A percentile compares a stretch with the other conserved stretches of the same genome.
Evolutionary conservation across 192 early-diverging fungal species (phyloP).

Genomic region (Glomus cerebriforme): DNA sequence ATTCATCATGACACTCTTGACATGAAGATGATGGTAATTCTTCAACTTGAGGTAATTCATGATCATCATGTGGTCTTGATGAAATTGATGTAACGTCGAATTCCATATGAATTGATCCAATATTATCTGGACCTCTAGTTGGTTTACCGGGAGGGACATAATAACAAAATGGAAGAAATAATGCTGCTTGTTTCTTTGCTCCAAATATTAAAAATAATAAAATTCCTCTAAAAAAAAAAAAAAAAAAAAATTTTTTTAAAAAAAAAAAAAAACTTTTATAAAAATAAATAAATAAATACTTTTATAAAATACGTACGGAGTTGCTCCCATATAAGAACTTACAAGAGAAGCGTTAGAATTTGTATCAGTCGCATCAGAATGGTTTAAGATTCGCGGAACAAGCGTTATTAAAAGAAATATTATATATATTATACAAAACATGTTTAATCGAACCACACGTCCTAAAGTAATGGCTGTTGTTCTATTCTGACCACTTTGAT

Average conservation of each 20-base stretch:
- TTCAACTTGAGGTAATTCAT: too few relatives aligned
- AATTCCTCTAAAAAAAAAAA: neutral
- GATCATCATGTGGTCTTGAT: too few relatives aligned
- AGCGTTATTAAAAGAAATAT: neutral
- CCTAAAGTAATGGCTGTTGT: neutral
- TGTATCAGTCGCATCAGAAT: neutral
- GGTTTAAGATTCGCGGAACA: neutral
- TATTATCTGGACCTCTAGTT: neutral
- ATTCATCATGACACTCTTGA: neutral
- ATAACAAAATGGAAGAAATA: constrained; percentile 10
- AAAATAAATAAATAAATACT: neutral
- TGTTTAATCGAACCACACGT: neutral
- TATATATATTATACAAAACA: neutral
- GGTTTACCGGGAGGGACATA: constrained; percentile 20
- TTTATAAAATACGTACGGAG: neutral
- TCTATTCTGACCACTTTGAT: neutral
- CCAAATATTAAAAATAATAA: constrained; percentile 1
- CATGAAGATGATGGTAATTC: too few relatives aligned
- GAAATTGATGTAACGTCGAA: too few relatives aligned
- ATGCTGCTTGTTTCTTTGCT: neutral
- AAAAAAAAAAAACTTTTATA: too few relatives aligned
- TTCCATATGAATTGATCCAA: neutral
- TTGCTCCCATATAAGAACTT: neutral
- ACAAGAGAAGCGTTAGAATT: neutral
- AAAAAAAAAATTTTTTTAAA: neutral